Percentiles rank a stretch among this genome's conserved stretches.
Conservation (phyloP, 345 rosid genomes). For the Pugionium cornutum region DNA sequence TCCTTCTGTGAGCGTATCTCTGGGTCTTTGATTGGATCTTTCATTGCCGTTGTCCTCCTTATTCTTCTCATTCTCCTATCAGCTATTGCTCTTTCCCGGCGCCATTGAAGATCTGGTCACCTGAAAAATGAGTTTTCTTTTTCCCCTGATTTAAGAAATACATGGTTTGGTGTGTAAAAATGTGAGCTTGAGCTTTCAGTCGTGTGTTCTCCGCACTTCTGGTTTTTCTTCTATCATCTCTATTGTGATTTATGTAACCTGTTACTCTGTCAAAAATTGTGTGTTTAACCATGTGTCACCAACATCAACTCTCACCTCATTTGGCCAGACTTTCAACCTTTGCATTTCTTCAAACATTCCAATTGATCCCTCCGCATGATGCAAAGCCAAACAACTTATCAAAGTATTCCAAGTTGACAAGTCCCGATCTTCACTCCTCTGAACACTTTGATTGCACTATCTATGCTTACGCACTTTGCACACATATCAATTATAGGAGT, state of each 20-base stretch:
- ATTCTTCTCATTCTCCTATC: conserved; percentile 51
- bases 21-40: conserved; percentile 75
- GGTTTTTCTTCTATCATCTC: conserved; percentile 4
- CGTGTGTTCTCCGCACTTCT: conserved; percentile 10
- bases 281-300: conserved; percentile 12
- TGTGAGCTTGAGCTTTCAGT: conserved; percentile 19
- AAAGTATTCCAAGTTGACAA: conserved; percentile 68
- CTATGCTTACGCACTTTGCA: conserved; percentile 69
- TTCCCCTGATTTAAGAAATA: neutral
- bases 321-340: conserved; percentile 50
- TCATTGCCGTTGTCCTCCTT: conserved; percentile 45
- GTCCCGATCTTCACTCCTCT: conserved; percentile 54
- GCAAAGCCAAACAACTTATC: conserved; percentile 65
- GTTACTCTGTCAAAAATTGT: conserved; percentile 14
- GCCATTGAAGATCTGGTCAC: conserved; percentile 32
- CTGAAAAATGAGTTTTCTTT: conserved; percentile 1
- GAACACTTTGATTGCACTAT: conserved; percentile 56
- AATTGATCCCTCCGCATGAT: conserved; percentile 54
- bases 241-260: conserved; percentile 17
- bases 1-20: conserved; percentile 80
- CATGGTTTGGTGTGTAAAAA: conserved; percentile 27
- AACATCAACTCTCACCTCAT: conserved; percentile 57
- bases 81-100: conserved; percentile 58
- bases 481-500: conserved; percentile 59
- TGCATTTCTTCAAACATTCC: conserved; percentile 57